A percentile compares a stretch with the other conserved stretches of the same genome.
Conservation (phyloP, 148 eudicot species). For the Diospyros kaki region DNA sequence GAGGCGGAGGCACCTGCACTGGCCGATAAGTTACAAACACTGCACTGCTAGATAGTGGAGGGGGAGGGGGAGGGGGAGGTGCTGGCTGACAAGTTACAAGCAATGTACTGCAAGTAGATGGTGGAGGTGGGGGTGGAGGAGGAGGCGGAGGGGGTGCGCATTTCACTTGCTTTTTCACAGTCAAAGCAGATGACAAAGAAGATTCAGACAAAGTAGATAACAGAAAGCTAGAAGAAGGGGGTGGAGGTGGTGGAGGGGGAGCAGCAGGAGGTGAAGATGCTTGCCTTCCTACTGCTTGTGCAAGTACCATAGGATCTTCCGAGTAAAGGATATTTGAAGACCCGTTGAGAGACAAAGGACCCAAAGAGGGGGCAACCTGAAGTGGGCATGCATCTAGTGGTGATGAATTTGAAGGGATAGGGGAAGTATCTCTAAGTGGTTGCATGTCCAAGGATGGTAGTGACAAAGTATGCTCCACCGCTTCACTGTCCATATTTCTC, state of each 20-base stretch:
- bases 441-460: conserved; percentile 18
- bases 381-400: not conserved
- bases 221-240: conserved; percentile 22
- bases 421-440: conserved; percentile 13
- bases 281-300: conserved; percentile 21
- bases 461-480: conserved; percentile 17
- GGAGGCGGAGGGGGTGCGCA: conserved; percentile 20
- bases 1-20: no score
- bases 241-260: conserved; percentile 24
- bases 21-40: no score
- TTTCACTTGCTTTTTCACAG: conserved; percentile 15
- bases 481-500: conserved; percentile 14
- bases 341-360: conserved; percentile 15
- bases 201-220: conserved; percentile 11
- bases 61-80: conserved; percentile 17
- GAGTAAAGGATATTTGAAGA: not conserved
- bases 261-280: conserved; percentile 27
- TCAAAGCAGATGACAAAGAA: conserved; percentile 9
- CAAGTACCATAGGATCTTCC: conserved; percentile 16
- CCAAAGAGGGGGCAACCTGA: conserved; percentile 10
- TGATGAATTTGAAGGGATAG: conserved; percentile 10
- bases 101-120: not conserved
- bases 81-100: not conserved
- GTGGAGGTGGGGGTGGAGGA: conserved; percentile 42
- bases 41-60: conserved; percentile 12